Percentiles rank a stretch among this genome's conserved stretches.
Conservation (phyloP, 2,329 filamentous ascomycete genomes). For the Talaromyces funiculosus region DNA sequence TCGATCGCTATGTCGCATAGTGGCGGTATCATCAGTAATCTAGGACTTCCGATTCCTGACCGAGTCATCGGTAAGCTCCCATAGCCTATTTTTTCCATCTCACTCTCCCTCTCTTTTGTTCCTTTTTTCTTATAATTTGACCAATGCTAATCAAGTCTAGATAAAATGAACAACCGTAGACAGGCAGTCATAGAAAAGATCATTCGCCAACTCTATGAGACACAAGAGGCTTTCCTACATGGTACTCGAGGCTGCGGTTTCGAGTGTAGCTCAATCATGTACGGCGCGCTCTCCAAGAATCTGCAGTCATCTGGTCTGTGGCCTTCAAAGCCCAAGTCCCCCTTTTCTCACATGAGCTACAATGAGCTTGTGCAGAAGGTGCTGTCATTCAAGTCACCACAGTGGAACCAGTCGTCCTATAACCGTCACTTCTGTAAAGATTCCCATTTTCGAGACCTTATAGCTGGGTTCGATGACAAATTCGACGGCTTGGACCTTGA, state of each 20-base stretch:
- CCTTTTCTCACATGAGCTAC: constrained; percentile 5
- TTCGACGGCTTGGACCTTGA: too few species aligned
- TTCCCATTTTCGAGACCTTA: too few species aligned
- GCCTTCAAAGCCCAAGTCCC: not conserved
- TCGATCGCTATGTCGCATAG: constrained; percentile 1
- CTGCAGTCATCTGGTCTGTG: constrained; percentile 9
- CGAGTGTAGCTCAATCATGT: constrained; percentile 12
- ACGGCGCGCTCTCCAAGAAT: constrained; percentile 10
- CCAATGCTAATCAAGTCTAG: not conserved
- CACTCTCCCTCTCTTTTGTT: too few species aligned
- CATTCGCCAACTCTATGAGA: not conserved
- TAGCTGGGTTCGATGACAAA: too few species aligned
- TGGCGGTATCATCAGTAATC: not conserved
- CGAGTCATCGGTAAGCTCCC: not conserved
- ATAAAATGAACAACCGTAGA: not conserved
- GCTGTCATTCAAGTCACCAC: not conserved
- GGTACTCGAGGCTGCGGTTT: not conserved
- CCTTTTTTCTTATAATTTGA: too few species aligned
- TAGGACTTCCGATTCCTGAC: constrained; percentile 12
- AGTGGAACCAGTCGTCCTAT: not conserved
- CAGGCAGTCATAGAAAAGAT: not conserved
- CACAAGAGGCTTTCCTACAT: not conserved
- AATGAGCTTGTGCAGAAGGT: not conserved
- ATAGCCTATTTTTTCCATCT: too few species aligned
- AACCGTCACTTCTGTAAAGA: too few species aligned